Percentiles rank a stretch among this genome's conserved stretches.
These are phyloP conservation scores for Dianthus caryophyllus DNA, from an alignment of 148 eudicot species.

Conservation along the genomic window DNA sequence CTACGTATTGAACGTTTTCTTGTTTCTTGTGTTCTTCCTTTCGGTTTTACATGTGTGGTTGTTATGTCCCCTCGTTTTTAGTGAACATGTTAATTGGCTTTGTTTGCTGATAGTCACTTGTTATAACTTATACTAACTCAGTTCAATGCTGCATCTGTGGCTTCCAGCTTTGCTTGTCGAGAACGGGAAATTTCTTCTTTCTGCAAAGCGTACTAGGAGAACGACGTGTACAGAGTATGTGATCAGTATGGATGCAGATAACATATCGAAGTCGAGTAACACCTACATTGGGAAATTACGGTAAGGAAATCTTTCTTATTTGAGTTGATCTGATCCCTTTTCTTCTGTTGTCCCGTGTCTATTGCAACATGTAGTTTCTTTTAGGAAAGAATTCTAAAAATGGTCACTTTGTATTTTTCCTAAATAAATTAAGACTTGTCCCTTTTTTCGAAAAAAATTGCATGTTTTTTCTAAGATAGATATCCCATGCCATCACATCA, in stretches of 20 bases:
- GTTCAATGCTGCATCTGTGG: not conserved
- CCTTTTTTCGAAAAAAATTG: not conserved
- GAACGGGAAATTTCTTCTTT: slow-evolving; percentile 85
- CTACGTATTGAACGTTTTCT: not conserved
- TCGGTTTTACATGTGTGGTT: not conserved
- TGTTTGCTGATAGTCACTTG: too few relatives aligned
- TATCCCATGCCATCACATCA: too few relatives aligned
- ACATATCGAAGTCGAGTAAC: slow-evolving; percentile 71
- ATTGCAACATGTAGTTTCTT: not conserved
- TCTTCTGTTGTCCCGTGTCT: not conserved
- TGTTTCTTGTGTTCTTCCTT: not conserved
- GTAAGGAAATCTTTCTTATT: slow-evolving; percentile 21
- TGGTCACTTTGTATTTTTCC: not conserved
- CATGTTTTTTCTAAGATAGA: too few relatives aligned
- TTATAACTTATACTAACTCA: not conserved
- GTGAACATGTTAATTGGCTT: too few relatives aligned
- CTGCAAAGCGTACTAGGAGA: slow-evolving; percentile 73
- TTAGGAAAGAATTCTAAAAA: not conserved
- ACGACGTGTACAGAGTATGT: slow-evolving; percentile 85
- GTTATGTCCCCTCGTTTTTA: too few relatives aligned
- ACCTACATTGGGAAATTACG: slow-evolving; percentile 82
- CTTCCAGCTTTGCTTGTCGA: slow-evolving; percentile 70
- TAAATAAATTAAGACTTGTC: not conserved
- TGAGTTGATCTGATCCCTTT: too few relatives aligned
- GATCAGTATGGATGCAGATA: slow-evolving; percentile 84